Evolutionary conservation across 441 rosid species (phyloP), one percentile per base, ranked within the genome.

Genomic region (Pelargonium cotyledonis): DNA sequence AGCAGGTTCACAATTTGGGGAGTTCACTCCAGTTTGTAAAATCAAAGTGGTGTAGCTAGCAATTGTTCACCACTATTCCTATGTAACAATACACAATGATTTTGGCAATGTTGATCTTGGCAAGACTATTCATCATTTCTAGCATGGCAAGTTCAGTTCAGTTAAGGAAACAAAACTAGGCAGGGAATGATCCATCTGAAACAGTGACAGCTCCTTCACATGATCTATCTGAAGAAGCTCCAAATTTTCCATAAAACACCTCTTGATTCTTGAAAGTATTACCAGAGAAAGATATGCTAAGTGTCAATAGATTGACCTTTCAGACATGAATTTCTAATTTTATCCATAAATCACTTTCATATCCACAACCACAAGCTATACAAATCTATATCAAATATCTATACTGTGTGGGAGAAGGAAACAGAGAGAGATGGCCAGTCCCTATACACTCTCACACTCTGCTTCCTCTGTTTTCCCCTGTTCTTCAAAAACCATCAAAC

Each of bases 401-500:
- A 58, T 58, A 35, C 63, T 19, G 14, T 19, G 63, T 9, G 79
- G 49, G 31, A 21, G 35, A 58, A 10, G 21, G 63, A 58, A 9
- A 58, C 19, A 53, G 31, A 58, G 31, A 64, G 23, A 65, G 26
- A 77, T 84, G 85, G 75, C 80, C 31, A 29, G 65, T 69, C 61
- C 77, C 29, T 58, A 9, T 10, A 58, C 21, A 49, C 55, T 49
- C 55, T 14, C 55, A 49, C 16, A 61, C 72, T 16, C 21, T 80
- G 26, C 73, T 79, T 40, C 1, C 60, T 53, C 60, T 53, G 63
- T 73, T 67, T 72, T 81, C 69, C 69, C 68, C 68, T 71, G 70
- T 23, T 64, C 80, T 31, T 67, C 79, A 18, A 67, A 72, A 61
- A 65, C 78, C 79, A 9, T 63, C 60, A 80, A 62, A 74, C 74